phyloP scores from a whole-genome alignment of 208 protist species.

The Leishmania braziliensis region DNA sequence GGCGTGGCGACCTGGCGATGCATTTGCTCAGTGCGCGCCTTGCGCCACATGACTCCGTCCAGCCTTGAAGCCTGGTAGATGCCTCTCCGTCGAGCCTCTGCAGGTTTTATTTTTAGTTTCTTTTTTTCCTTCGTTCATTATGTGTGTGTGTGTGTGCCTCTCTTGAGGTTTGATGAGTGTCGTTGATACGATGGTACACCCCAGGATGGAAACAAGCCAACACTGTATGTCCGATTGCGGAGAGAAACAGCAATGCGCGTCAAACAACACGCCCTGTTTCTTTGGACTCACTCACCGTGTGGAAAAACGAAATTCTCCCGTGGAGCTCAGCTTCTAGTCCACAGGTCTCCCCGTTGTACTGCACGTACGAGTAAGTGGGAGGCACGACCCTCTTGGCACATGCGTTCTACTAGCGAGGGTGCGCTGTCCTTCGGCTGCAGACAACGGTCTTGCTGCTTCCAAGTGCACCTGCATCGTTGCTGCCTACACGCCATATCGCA shows the following conservation, averaged over 20 bases:
- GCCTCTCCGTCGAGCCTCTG: not conserved
- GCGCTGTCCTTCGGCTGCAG: not conserved
- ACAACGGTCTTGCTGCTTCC: not conserved
- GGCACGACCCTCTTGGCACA: not conserved
- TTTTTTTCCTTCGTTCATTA: not conserved
- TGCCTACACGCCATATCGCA: not conserved
- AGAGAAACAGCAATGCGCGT: not conserved
- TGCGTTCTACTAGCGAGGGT: not conserved
- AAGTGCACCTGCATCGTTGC: not conserved
- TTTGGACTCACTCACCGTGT: not conserved
- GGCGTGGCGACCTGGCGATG: too few relatives aligned
- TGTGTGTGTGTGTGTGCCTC: not conserved
- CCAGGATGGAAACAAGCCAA: too few relatives aligned
- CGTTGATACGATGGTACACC: not conserved
- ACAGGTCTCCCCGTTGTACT: not conserved
- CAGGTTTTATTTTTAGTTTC: not conserved
- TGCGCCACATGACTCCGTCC: too few relatives aligned
- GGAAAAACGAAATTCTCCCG: not conserved
- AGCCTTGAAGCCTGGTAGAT: too few relatives aligned
- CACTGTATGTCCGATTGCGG: not conserved
- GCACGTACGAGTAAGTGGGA: not conserved
- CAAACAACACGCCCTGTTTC: not conserved
- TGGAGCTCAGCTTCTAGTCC: not conserved
- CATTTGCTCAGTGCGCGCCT: too few relatives aligned
- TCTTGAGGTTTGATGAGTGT: not conserved